Conservation (phyloP, 1,139 yeast species). For the Blastobotrys persicus region DNA sequence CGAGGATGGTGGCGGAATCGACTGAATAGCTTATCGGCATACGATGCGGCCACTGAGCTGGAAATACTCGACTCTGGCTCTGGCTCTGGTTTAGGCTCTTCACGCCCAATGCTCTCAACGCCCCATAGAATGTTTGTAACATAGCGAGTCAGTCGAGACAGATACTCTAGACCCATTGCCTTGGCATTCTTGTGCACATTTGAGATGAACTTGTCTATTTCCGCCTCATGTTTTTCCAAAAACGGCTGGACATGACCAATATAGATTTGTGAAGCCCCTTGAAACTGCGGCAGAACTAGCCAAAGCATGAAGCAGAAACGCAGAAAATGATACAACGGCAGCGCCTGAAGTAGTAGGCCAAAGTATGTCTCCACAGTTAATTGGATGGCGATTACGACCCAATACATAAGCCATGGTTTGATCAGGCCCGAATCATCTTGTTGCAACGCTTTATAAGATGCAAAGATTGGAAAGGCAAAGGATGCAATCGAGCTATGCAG, state of each 20-base stretch:
- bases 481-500: slow-evolving; percentile 37
- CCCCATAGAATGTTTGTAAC: slow-evolving; percentile 20
- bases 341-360: slow-evolving; percentile 40
- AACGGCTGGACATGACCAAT: slow-evolving; percentile 36
- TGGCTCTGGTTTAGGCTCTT: not conserved
- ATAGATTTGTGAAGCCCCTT: slow-evolving; percentile 40
- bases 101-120: slow-evolving; percentile 15
- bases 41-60: slow-evolving; percentile 13
- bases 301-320: slow-evolving; percentile 46
- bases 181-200: slow-evolving; percentile 25
- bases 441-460: slow-evolving; percentile 55
- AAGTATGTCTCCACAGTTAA: slow-evolving; percentile 45
- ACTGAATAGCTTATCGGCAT: slow-evolving; percentile 29
- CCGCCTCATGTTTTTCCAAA: slow-evolving; percentile 33
- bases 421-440: slow-evolving; percentile 45
- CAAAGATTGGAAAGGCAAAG: slow-evolving; percentile 55
- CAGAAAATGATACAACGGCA: slow-evolving; percentile 50
- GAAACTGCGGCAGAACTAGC: slow-evolving; percentile 52
- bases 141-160: slow-evolving; percentile 17
- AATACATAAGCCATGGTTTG: slow-evolving; percentile 62
- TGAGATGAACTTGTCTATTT: slow-evolving; percentile 30
- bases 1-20: slow-evolving; percentile 29
- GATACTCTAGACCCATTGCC: slow-evolving; percentile 27
- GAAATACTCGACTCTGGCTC: slow-evolving; percentile 5
- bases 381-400: slow-evolving; percentile 52